These are phyloP conservation scores for Sphagnum magellanicum DNA, from an alignment of 228 moss, liverwort and hornwort genomes.

Conservation along the genomic window DNA sequence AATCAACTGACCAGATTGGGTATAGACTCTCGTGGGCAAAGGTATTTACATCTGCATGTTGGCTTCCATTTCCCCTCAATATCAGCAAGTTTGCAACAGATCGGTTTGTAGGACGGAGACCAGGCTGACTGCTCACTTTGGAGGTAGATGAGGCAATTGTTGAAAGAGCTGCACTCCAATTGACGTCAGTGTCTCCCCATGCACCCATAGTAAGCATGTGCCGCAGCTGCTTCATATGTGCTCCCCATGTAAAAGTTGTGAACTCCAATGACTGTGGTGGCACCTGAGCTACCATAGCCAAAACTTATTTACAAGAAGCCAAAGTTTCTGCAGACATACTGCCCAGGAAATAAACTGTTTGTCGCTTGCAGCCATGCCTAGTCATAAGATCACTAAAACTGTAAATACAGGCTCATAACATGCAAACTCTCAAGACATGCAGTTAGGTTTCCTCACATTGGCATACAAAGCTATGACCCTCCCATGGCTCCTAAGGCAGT, in stretches of 20 bases:
- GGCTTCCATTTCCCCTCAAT: constrained; percentile 59
- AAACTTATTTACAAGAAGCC: not conserved
- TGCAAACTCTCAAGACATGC: too few species aligned
- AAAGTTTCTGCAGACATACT: not conserved
- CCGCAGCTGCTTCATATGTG: constrained; percentile 68
- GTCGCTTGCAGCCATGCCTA: too few species aligned
- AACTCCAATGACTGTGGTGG: constrained; percentile 56
- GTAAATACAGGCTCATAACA: too few species aligned
- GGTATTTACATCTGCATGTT: constrained; percentile 44
- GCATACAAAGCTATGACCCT: too few species aligned
- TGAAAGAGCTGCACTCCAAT: constrained; percentile 47
- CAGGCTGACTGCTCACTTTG: constrained; percentile 1
- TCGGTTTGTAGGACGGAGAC: constrained; percentile 34
- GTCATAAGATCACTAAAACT: too few species aligned
- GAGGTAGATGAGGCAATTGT: not conserved
- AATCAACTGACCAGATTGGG: constrained; percentile 74
- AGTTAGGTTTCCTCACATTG: too few species aligned
- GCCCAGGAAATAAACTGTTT: not conserved
- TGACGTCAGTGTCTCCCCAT: constrained; percentile 66
- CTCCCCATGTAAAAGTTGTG: constrained; percentile 74
- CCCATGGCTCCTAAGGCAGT: too few species aligned
- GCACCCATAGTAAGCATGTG: constrained; percentile 76
- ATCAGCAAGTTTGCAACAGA: constrained; percentile 71
- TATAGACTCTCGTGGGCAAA: constrained; percentile 73
- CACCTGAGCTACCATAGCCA: constrained; percentile 32